phyloP scores from a whole-genome alignment of 169 alveolate genomes.

The Eimeria falciformis region DNA sequence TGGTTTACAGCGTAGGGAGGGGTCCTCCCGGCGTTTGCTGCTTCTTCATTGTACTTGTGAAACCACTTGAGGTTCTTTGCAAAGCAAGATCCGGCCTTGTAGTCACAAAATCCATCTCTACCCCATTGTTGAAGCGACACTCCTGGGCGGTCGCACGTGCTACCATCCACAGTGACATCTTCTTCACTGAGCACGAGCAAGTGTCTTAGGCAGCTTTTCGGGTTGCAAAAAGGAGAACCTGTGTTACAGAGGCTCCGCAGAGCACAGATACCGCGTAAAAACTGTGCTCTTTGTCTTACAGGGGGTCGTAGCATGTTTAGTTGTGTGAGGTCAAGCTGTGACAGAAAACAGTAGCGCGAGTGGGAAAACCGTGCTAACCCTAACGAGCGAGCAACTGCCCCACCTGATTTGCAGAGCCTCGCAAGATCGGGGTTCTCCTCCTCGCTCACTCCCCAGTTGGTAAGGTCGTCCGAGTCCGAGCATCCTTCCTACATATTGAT shows the following conservation, averaged over 20 bases:
- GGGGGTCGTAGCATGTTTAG: background rate
- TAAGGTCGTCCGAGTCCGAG: slow-evolving; percentile 68
- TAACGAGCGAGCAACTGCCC: background rate
- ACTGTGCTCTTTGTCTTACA: background rate
- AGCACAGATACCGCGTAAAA: background rate
- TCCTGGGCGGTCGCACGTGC: slow-evolving; percentile 59
- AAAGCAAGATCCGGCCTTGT: slow-evolving; percentile 33
- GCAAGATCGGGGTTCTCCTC: slow-evolving; percentile 59
- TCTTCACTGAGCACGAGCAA: slow-evolving; percentile 51
- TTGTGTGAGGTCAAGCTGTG: background rate
- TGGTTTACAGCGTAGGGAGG: slow-evolving; percentile 61
- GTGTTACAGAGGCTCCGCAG: background rate
- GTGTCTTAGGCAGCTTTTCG: slow-evolving; percentile 63
- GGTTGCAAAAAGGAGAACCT: slow-evolving; percentile 67
- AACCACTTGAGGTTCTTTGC: slow-evolving; percentile 68
- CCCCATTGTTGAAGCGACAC: slow-evolving; percentile 70
- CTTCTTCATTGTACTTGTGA: slow-evolving; percentile 47
- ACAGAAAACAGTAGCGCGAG: too few relatives aligned
- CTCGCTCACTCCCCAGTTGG: slow-evolving; percentile 53
- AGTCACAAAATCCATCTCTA: slow-evolving; percentile 66
- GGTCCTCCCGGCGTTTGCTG: slow-evolving; percentile 26
- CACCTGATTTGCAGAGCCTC: slow-evolving; percentile 60
- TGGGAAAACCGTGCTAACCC: too few relatives aligned
- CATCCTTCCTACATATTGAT: slow-evolving; percentile 59
- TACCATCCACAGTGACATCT: slow-evolving; percentile 42